Percentiles rank a stretch among this genome's conserved stretches.
Evolutionary conservation across 2,329 filamentous ascomycete genomes (phyloP).

Genomic region (Talaromyces sp.): DNA sequence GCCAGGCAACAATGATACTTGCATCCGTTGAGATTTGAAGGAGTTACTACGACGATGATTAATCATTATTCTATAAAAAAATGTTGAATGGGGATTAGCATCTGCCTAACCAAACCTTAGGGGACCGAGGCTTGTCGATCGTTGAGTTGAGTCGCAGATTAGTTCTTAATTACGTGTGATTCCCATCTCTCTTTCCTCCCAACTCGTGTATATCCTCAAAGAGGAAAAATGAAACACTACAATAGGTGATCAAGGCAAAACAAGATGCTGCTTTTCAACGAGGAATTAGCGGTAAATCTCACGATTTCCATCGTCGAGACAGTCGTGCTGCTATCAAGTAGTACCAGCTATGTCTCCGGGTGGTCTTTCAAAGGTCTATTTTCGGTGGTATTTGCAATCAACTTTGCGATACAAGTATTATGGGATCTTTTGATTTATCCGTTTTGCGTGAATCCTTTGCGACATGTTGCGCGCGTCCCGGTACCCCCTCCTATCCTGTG

Average conservation of each 20-base stretch:
- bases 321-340: conserved; percentile 25
- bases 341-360: conserved; percentile 22
- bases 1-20: not conserved
- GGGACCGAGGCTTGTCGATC: conserved; percentile 4
- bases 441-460: conserved; percentile 48
- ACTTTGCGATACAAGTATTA: conserved; percentile 24
- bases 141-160: not conserved
- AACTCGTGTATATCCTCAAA: not conserved
- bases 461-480: conserved; percentile 48
- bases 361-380: conserved; percentile 25
- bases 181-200: not conserved
- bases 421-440: conserved; percentile 50
- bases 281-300: conserved; percentile 19
- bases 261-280: conserved; percentile 15
- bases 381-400: conserved; percentile 24
- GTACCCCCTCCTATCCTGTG: conserved; percentile 27
- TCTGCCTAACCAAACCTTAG: not conserved
- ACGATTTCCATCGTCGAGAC: conserved; percentile 28
- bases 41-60: no score
- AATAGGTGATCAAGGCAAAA: not conserved
- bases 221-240: not conserved
- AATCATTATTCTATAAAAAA: not conserved
- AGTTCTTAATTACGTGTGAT: not conserved
- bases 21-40: no score
- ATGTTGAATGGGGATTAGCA: not conserved